Evolutionary conservation across 139 green algal species (phyloP), one percentile per base, ranked within the genome.

Genomic region (Chlorella ohadii): DNA sequence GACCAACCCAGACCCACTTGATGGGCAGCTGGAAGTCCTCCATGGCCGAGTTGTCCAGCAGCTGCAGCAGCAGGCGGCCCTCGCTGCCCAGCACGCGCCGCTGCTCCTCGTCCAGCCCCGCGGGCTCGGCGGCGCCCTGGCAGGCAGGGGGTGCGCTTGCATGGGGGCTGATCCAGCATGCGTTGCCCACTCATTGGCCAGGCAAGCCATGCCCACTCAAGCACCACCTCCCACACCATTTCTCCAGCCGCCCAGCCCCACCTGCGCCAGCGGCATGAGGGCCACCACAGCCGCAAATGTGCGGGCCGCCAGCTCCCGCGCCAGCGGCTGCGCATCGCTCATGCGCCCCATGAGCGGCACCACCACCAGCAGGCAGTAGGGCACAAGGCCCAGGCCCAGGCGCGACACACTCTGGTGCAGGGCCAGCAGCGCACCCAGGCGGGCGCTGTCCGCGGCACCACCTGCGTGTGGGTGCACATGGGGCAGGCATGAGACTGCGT

Each of bases 281-380:
- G 93, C 92, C 25, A 98, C 94, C 70, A 97, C 90, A 12, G 80
- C 27, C 0, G 95, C 96, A 87, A 99, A 98, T 86, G 90, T 92
- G 55, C 79, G 67, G 12, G 95, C 90, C 0, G 95, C 95, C 20
- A 83, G 67, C 6, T 73, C 38, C 17, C 96, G 86, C 19, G 98
- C 91, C 36, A 72, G 72, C 1, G 84, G 47, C 13, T 82, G 56
- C 1, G 94, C 82, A 88, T 99, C 96, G 66, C 84, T 92, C 95
- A 98, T 98, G 76, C 94, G 90, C 19, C 89, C 91, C 87, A 99
- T 91, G 64, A 98, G 90, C 31, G 96, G 96, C 31, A 98, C 94
- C 34, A 97, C 89, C 72, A 98, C 85, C 73, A 99, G 91, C 56
- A 93, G 76, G n/a, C 56, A 76, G 70, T 78, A 90, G 31, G 96